Evolutionary conservation across 2,329 filamentous ascomycete genomes (phyloP).

Genomic region (Teratosphaeria viscida): DNA sequence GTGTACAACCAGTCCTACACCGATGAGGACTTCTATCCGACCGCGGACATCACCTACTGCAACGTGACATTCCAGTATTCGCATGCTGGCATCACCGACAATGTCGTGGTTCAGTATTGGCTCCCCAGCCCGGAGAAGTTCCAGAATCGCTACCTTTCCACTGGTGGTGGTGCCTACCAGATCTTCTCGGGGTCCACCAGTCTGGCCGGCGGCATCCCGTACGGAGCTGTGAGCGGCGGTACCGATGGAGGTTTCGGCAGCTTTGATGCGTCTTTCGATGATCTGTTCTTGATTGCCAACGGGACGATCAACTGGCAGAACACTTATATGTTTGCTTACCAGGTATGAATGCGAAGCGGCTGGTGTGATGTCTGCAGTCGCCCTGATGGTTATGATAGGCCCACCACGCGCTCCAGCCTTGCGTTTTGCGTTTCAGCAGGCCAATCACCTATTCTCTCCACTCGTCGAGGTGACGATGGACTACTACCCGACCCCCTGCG

Average conservation of each 20-base stretch:
- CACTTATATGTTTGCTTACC: slow-evolving; percentile 41
- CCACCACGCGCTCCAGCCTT: slow-evolving; percentile 40
- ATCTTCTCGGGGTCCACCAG: slow-evolving; percentile 29
- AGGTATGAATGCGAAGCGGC: background rate
- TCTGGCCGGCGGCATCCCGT: slow-evolving; percentile 32
- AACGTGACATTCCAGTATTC: slow-evolving; percentile 37
- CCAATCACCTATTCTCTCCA: slow-evolving; percentile 32
- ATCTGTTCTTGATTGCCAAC: slow-evolving; percentile 27
- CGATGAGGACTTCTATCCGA: slow-evolving; percentile 20
- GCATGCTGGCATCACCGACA: slow-evolving; percentile 29
- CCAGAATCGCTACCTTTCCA: slow-evolving; percentile 36
- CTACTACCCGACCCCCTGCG: slow-evolving; percentile 37
- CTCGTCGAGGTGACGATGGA: slow-evolving; percentile 30
- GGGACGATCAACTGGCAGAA: slow-evolving; percentile 43
- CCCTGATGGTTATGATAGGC: slow-evolving; percentile 20
- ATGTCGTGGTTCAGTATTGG: slow-evolving; percentile 31
- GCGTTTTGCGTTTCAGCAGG: slow-evolving; percentile 37
- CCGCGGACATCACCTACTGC: slow-evolving; percentile 30
- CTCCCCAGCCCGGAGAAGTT: slow-evolving; percentile 35
- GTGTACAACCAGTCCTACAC: slow-evolving; percentile 25
- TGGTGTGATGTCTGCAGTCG: background rate
- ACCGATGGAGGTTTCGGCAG: slow-evolving; percentile 43
- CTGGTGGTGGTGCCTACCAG: slow-evolving; percentile 37
- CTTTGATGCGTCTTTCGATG: slow-evolving; percentile 29
- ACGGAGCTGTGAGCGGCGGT: slow-evolving; percentile 37